Base-by-base conservation (phyloP, 228 moss, liverwort and hornwort genomes). In the Sphagnum fallax region DNA sequence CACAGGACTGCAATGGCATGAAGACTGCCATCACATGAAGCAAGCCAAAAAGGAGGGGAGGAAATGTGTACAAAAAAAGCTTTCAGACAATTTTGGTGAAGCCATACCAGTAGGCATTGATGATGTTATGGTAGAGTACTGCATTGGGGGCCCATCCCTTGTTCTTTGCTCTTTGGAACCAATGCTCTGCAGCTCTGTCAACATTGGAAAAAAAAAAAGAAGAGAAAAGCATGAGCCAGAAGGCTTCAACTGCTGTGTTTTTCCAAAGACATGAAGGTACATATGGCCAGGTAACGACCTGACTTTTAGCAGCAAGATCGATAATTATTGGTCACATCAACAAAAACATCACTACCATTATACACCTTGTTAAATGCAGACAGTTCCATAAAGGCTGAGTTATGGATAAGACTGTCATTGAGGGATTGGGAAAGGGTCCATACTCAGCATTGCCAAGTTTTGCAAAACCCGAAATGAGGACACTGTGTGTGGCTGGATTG, bases 121-220 rank as follows among this genome's bases (percentile, higher is more conserved):
- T 83, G 67, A 92, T 89, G 65, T 84, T 89, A 72, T 78, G 89
- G 73, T 87, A 89, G 57, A 92, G 81, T 47, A 92, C 84, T 67
- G 68, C 77, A 74, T 87, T 89, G 15, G 70, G 71, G 70, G 84
- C 72, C 65, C 80, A 76, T 16, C 65, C 62, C 78, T 84, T 79
- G 47, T 61, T 71, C 66, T 84, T 65, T 67, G 91, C 85, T 78
- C 87, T 85, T 72, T 78, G 79, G 49, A 87, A 92, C 91, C 91
- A 92, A 16, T 77, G 80, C 68, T 87, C 91, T 81, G 91, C 91
- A 80, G 84, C 87, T 78, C 91, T 92, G 15, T 84, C 85, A 81
- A 79, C 72, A 81, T 67, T 72, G 70, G 71, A 71, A 82, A 74
- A 55, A 8, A 55, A 8, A 4, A 8, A 55, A 1, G 1, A 55